Conservation (phyloP, 2,329 filamentous ascomycete species). For the Metarhizium guizhouense region DNA sequence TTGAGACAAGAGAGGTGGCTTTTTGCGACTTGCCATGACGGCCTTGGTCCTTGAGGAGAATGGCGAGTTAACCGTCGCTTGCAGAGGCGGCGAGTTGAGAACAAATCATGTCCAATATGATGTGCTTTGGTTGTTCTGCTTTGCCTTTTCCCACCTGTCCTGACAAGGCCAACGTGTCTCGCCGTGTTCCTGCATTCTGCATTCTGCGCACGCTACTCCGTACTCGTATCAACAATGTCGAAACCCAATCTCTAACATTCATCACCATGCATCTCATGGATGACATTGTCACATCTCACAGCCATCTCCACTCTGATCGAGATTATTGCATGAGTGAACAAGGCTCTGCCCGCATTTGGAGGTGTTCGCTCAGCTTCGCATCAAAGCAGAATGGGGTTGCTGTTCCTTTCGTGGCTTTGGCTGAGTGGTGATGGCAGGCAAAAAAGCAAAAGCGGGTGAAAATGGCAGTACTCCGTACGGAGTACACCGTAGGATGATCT, state of each 20-base stretch:
- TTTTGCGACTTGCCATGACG: no score
- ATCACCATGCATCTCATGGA: not conserved
- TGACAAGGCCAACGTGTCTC: no score
- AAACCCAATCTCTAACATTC: not conserved
- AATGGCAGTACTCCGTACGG: not conserved
- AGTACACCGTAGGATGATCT: not conserved
- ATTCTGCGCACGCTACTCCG: no score
- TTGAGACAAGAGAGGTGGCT: no score
- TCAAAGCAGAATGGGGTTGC: not conserved
- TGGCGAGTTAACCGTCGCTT: no score
- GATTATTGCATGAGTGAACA: not conserved
- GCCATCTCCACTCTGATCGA: not conserved
- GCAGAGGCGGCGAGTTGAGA: no score
- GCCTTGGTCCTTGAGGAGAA: no score
- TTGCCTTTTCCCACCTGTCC: no score
- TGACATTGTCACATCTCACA: not conserved
- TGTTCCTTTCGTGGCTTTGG: not conserved
- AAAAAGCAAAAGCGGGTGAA: not conserved
- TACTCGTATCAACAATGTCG: no score
- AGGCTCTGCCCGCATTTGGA: not conserved
- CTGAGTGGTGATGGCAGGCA: not conserved
- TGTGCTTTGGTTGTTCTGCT: no score
- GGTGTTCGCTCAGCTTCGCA: not conserved
- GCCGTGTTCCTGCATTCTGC: no score
- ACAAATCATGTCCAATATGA: no score